phyloP scores from a whole-genome alignment of 208 protist genomes.

The Trypanosoma avium region DNA sequence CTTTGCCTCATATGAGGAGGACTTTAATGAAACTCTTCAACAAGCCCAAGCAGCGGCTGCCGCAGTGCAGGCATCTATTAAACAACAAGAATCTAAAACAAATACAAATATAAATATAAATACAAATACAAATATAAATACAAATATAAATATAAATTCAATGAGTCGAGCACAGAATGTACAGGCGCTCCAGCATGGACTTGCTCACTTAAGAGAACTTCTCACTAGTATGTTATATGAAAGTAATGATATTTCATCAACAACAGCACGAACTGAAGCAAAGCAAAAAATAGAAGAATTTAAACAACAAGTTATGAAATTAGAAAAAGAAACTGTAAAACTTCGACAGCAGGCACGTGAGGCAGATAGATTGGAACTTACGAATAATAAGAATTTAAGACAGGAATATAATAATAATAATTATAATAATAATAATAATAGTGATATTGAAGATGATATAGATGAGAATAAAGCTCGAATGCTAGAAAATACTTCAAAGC shows the following conservation, averaged over 20 bases:
- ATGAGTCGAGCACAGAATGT: not conserved
- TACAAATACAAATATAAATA: no score
- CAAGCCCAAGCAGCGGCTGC: conserved; percentile 27
- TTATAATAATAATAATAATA: not conserved
- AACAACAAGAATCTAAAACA: no score
- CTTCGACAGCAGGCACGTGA: conserved; percentile 43
- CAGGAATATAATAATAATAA: no score
- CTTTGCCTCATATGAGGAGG: conserved; percentile 64
- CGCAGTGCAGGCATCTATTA: conserved; percentile 34
- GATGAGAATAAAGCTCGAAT: conserved; percentile 36
- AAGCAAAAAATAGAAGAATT: conserved; percentile 46
- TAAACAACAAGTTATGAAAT: conserved; percentile 21
- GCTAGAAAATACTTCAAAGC: conserved; percentile 55
- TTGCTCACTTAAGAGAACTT: conserved; percentile 51
- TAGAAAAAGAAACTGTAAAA: conserved; percentile 40
- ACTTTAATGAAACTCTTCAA: conserved; percentile 51
- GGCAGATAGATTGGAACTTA: conserved; percentile 57
- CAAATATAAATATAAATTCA: no score
- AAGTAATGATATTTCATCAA: conserved; percentile 35
- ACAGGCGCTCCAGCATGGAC: conserved; percentile 34
- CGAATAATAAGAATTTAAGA: no score
- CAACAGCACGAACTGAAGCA: conserved; percentile 22
- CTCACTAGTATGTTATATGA: conserved; percentile 79
- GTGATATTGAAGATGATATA: conserved; percentile 42
- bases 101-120: no score